Evolutionary conservation across 2,329 filamentous ascomycete species (phyloP), one percentile per base, ranked within the genome.

Genomic region (Teratosphaeriaceae sp.): DNA sequence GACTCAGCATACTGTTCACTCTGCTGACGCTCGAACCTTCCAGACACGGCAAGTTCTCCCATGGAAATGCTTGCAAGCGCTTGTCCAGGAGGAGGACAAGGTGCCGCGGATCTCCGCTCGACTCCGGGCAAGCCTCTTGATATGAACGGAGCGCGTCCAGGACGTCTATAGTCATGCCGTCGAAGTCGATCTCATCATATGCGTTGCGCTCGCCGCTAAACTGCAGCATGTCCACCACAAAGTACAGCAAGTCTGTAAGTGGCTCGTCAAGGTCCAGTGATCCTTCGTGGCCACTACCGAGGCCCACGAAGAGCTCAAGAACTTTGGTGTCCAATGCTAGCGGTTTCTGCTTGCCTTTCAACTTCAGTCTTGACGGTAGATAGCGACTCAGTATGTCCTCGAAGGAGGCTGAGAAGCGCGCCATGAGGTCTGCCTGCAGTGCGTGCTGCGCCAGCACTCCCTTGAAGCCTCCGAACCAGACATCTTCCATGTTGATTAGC

Each of bases 121-220:
- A 53, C 11, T 50, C 53, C 6, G 62, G 59, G 3, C 58, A 62
- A 19, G 64, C 65, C 42, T 74, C 73, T 56, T 95, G 82, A 59
- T 96, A 96, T 1, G 79, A 76, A 38, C 82, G 79, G 20, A 98
- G 69, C 2, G 88, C 87, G 65, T 96, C 90, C 29, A 88, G 76
- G 0, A 86, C 87, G 55, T 95, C 88, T 29, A 97, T 75, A 4
- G 89, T 80, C 79, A 98, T 94, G 36, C 75, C 70, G 54, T 98
- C 92, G 59, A 97, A 94, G 64, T 97, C 90, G 49, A 98, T 86
- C 67, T 98, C 92, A 55, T 98, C 92, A 65, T 96, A 96, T 0
- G 94, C 92, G 60, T 97, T 98, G 37, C 82, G 79, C 66, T 98
- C 94, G 13, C 92, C 92, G 54, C 95, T 87, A 64, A 98, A 97